Evolutionary conservation across 1,284 basidiomycete species (phyloP).

Genomic region (Puccinia sorghi): DNA sequence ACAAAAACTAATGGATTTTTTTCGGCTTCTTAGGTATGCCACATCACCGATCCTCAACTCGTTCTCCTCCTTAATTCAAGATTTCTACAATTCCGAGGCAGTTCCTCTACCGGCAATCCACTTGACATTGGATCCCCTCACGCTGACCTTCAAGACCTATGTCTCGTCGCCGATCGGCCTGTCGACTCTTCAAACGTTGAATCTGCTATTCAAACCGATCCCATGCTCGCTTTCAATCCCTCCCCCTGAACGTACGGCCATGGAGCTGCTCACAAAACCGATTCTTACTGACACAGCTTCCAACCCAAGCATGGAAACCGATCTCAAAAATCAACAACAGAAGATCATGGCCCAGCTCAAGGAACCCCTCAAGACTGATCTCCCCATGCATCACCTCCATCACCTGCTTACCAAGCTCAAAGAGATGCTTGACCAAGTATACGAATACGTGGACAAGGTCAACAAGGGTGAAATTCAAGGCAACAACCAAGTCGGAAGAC

Average conservation of each 20-base stretch:
- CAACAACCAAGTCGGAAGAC: constrained; percentile 83
- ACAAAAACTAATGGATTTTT: constrained; percentile 42
- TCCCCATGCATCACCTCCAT: constrained; percentile 62
- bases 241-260: constrained; percentile 61
- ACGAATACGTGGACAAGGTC: constrained; percentile 82
- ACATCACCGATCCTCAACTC: constrained; percentile 87
- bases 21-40: constrained; percentile 69
- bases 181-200: constrained; percentile 56
- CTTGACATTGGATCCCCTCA: constrained; percentile 82
- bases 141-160: constrained; percentile 82
- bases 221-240: constrained; percentile 73
- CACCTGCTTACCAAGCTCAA: constrained; percentile 69
- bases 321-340: constrained; percentile 27
- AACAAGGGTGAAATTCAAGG: constrained; percentile 75
- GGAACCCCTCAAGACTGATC: constrained; percentile 40
- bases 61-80: constrained; percentile 96
- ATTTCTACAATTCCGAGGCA: constrained; percentile 94
- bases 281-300: background rate
- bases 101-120: constrained; percentile 86
- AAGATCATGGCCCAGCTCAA: constrained; percentile 34
- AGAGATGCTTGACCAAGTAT: constrained; percentile 78
- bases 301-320: background rate
- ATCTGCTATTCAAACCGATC: constrained; percentile 54
- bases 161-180: constrained; percentile 61
- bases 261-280: constrained; percentile 83